Evolutionary conservation across 768 basidiomycete species (phyloP).

Genomic region (Pleurotus eryngii): DNA sequence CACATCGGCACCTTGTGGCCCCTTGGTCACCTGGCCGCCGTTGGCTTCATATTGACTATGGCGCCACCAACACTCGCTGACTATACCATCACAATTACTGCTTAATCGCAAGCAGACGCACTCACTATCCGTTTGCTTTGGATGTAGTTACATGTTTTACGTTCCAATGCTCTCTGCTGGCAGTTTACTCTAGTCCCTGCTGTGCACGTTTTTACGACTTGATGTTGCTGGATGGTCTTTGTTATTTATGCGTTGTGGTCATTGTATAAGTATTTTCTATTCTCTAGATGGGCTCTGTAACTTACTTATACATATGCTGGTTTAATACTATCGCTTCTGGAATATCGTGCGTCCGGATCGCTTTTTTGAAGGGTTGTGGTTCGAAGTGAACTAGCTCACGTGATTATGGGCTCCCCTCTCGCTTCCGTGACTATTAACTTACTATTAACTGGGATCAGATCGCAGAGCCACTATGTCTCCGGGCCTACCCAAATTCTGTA

Average conservation of each 20-base stretch:
- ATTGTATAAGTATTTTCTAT: conserved; percentile 4
- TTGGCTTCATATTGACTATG: conserved; percentile 2
- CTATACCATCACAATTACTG: conserved; percentile 5
- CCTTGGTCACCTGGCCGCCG: neutral
- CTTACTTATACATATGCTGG: conserved; percentile 8
- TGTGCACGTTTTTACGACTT: conserved; percentile 6
- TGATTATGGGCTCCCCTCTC: no score
- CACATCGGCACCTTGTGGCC: neutral
- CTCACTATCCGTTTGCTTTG: conserved; percentile 3
- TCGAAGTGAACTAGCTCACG: no score
- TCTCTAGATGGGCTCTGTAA: conserved; percentile 2
- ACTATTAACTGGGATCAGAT: no score
- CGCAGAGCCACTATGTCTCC: no score
- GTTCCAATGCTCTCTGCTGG: conserved; percentile 3
- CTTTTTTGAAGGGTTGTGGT: no score
- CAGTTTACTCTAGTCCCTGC: conserved; percentile 1
- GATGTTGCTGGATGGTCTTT: conserved; percentile 3
- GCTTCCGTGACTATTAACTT: no score
- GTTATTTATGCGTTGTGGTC: conserved; percentile 1
- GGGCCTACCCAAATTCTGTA: no score
- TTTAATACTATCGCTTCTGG: neutral
- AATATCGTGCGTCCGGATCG: neutral
- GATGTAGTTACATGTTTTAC: neutral
- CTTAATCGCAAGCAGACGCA: conserved; percentile 6
- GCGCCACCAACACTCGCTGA: conserved; percentile 10